Percentiles rank a stretch among this genome's conserved stretches.
Conservation (phyloP, 2,329 filamentous ascomycete species). For the Colletotrichum noveboracense region DNA sequence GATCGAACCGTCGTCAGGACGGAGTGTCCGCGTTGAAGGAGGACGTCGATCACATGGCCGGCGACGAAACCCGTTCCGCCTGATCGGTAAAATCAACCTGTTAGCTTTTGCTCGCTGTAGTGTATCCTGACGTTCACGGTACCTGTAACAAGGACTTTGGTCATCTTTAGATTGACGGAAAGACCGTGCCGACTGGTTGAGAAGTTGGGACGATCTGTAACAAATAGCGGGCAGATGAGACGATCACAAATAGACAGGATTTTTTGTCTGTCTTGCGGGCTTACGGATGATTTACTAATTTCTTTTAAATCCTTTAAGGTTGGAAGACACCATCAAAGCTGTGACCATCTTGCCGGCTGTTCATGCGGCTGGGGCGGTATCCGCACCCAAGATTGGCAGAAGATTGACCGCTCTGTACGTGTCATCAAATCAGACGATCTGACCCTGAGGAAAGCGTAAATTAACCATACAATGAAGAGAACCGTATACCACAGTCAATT, state of each 20-base stretch:
- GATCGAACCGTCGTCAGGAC: slow-evolving; percentile 7
- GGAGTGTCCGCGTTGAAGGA: not conserved
- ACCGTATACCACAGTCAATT: not conserved
- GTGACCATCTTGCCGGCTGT: not conserved
- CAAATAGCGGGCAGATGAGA: not conserved
- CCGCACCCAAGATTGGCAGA: not conserved
- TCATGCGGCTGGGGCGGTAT: not conserved
- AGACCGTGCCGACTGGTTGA: not conserved
- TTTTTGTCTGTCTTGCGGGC: not conserved
- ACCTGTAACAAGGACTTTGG: slow-evolving; percentile 9
- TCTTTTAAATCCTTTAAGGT: not conserved
- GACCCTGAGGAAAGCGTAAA: not conserved
- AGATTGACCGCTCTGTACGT: not conserved
- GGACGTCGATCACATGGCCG: slow-evolving; percentile 1
- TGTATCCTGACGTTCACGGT: not conserved
- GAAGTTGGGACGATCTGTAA: not conserved
- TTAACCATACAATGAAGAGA: not conserved
- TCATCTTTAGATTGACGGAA: not conserved
- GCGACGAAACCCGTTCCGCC: slow-evolving; percentile 10
- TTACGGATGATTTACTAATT: not conserved
- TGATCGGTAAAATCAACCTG: not conserved
- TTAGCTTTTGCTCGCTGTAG: not conserved
- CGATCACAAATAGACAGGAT: not conserved
- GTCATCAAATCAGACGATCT: not conserved
- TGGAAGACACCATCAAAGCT: not conserved